These are phyloP conservation scores for Cercospora sojina DNA, from an alignment of 2,329 filamentous ascomycete genomes.

Conservation along the genomic window DNA sequence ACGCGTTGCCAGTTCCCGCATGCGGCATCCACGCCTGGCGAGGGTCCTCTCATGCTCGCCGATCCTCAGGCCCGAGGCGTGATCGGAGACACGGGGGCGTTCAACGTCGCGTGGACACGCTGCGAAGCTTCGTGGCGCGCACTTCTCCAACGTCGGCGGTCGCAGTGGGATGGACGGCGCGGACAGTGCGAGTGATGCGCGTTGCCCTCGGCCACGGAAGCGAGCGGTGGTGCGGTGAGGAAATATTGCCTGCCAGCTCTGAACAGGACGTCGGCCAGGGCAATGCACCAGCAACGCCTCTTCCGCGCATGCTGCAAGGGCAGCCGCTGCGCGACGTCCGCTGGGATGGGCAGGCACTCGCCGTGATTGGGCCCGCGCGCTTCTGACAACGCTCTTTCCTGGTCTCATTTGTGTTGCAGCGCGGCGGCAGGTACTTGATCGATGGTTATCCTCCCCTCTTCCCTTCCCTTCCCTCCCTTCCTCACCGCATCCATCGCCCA, in stretches of 20 bases:
- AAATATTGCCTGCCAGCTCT: background rate
- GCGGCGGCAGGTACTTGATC: background rate
- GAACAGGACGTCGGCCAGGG: background rate
- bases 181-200: background rate
- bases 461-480: slow-evolving; percentile 12
- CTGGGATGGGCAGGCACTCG: slow-evolving; percentile 35
- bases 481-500: slow-evolving; percentile 42
- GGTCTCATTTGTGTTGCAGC: background rate
- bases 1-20: background rate
- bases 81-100: background rate
- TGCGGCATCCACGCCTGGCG: background rate
- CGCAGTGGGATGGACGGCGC: background rate
- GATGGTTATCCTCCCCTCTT: background rate
- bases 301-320: background rate
- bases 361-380: background rate
- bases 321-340: background rate
- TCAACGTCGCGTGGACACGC: background rate
- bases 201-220: background rate
- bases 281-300: background rate
- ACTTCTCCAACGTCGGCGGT: background rate
- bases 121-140: background rate
- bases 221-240: background rate
- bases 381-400: background rate
- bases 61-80: background rate
- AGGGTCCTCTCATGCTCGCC: background rate